Evolutionary conservation across 495 filamentous ascomycete species (phyloP).

Genomic region (Tuber indicum): DNA sequence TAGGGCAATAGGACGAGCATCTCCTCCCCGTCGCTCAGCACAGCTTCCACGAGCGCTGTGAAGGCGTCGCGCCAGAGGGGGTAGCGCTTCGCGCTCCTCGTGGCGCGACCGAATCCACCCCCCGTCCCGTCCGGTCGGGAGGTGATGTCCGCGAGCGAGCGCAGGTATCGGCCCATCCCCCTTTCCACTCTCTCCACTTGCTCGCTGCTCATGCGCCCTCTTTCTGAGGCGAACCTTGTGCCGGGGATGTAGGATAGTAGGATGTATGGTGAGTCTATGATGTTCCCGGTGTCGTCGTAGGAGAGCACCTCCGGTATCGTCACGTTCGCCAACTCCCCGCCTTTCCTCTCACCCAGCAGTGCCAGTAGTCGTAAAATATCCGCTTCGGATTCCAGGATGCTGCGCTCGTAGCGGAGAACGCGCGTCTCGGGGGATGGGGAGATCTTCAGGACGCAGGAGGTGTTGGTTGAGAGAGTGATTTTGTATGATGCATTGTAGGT

Average conservation of each 20-base stretch:
- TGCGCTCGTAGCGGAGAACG: constrained; percentile 30
- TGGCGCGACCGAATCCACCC: constrained; percentile 16
- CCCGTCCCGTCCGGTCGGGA: not conserved
- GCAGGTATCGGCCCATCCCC: constrained; percentile 19
- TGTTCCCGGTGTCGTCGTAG: constrained; percentile 24
- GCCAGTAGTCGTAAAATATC: constrained; percentile 14
- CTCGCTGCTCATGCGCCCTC: not conserved
- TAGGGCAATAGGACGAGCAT: constrained; percentile 63
- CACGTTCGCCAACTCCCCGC: too few relatives aligned
- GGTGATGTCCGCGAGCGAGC: constrained; percentile 14
- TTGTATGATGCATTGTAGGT: constrained; percentile 31
- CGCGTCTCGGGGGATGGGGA: constrained; percentile 31
- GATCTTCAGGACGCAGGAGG: constrained; percentile 35
- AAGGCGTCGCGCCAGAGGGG: constrained; percentile 59
- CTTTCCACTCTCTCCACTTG: not conserved
- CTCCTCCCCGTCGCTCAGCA: constrained; percentile 65
- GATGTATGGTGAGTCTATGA: constrained; percentile 35
- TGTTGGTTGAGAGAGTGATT: constrained; percentile 23
- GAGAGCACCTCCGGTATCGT: constrained; percentile 23
- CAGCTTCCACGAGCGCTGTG: constrained; percentile 53
- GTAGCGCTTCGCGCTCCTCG: constrained; percentile 32
- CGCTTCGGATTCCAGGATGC: constrained; percentile 31
- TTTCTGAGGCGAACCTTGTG: constrained; percentile 8
- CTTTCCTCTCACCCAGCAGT: not conserved
- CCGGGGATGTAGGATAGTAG: constrained; percentile 37